Conservation (phyloP, 208 protist species). For the Novymonas esmeraldas region DNA sequence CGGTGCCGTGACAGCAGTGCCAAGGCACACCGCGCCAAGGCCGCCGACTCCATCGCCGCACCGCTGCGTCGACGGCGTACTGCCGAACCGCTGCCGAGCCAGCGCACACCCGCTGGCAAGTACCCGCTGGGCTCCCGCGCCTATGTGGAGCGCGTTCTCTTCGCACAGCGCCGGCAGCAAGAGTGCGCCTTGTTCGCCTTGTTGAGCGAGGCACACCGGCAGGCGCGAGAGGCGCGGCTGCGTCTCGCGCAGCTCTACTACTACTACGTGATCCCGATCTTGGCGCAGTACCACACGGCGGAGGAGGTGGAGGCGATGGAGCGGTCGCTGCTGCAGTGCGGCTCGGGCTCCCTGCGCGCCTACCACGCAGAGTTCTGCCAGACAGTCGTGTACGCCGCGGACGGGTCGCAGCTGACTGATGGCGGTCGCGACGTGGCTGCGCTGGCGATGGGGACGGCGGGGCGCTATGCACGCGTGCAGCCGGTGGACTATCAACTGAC, state of each 20-base stretch:
- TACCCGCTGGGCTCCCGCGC: conserved; percentile 43
- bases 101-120: conserved; percentile 3
- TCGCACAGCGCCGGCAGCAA: conserved; percentile 55
- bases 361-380: conserved; percentile 32
- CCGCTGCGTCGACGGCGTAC: too few relatives aligned
- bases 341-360: conserved; percentile 17
- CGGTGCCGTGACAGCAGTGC: not conserved
- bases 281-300: conserved; percentile 17
- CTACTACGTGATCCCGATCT: conserved; percentile 52
- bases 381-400: not conserved
- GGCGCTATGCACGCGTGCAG: conserved; percentile 6
- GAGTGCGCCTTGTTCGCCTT: conserved; percentile 53
- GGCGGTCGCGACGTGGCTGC: too few relatives aligned
- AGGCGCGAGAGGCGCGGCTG: conserved; percentile 37
- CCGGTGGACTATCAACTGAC: conserved; percentile 53
- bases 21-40: too few relatives aligned
- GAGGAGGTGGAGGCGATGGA: conserved; percentile 13
- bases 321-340: conserved; percentile 25
- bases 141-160: conserved; percentile 56
- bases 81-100: not conserved
- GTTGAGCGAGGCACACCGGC: conserved; percentile 48
- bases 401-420: not conserved
- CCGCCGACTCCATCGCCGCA: too few relatives aligned
- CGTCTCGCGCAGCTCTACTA: conserved; percentile 54
- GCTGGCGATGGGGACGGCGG: conserved; percentile 13